These are phyloP conservation scores for Cercospora janseana DNA, from an alignment of 2,329 filamentous ascomycete species.

Conservation along the genomic window DNA sequence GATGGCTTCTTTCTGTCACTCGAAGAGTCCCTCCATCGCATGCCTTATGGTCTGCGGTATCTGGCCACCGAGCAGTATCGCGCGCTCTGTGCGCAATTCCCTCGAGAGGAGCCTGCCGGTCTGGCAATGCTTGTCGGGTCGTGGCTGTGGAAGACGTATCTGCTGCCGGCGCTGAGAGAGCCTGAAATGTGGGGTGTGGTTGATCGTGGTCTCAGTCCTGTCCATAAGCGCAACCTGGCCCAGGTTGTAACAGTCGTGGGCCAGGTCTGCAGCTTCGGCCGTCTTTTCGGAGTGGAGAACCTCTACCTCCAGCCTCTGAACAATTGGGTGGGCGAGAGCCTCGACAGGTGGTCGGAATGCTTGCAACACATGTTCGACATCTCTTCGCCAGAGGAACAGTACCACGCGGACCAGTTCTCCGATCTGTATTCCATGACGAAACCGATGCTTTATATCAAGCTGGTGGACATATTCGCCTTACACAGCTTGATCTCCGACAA, in stretches of 20 bases:
- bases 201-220: slow-evolving; percentile 80
- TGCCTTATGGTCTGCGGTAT: slow-evolving; percentile 91
- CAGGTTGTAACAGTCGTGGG: slow-evolving; percentile 90
- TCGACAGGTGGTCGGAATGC: slow-evolving; percentile 73
- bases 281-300: slow-evolving; percentile 89
- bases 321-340: slow-evolving; percentile 80
- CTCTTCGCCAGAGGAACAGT: slow-evolving; percentile 81
- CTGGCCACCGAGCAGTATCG: slow-evolving; percentile 84
- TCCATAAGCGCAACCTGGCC: slow-evolving; percentile 87
- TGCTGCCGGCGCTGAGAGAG: slow-evolving; percentile 82
- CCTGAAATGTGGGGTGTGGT: slow-evolving; percentile 92
- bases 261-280: slow-evolving; percentile 82
- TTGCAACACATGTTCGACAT: slow-evolving; percentile 77
- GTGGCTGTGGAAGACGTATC: slow-evolving; percentile 93
- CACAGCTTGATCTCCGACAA: slow-evolving; percentile 84
- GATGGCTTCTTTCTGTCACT: slow-evolving; percentile 82
- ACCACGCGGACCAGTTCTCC: slow-evolving; percentile 98
- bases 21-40: slow-evolving; percentile 78
- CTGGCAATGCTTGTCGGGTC: slow-evolving; percentile 80
- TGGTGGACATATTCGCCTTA: slow-evolving; percentile 94
- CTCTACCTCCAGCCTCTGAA: slow-evolving; percentile 95
- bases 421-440: slow-evolving; percentile 95
- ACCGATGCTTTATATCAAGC: slow-evolving; percentile 98
- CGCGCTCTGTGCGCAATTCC: slow-evolving; percentile 71
- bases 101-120: slow-evolving; percentile 71